Percentiles rank a stretch among this genome's conserved stretches.
These are phyloP conservation scores for Cokeromyces recurvatus DNA, from an alignment of 371 early-diverging fungal genomes.

Conservation along the genomic window DNA sequence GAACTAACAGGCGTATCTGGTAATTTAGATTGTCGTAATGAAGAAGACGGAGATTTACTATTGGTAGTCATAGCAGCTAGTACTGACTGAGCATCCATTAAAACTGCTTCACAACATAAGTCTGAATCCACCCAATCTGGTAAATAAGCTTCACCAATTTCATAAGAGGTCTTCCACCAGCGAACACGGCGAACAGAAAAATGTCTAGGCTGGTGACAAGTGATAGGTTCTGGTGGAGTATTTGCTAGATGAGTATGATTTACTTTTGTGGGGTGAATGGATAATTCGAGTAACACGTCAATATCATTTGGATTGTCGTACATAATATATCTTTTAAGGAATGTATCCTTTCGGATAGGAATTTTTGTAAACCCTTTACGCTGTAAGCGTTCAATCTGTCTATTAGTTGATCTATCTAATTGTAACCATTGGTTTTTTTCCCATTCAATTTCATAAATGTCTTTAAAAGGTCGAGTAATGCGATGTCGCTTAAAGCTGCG, in stretches of 20 bases:
- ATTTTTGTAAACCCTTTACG: conserved; percentile 11
- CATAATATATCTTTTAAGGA: conserved; percentile 7
- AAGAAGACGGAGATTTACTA: conserved; percentile 5
- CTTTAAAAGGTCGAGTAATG: conserved; percentile 3
- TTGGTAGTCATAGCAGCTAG: conserved; percentile 7
- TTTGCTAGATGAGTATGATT: background rate
- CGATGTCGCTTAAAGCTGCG: conserved; percentile 7
- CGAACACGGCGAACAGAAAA: conserved; percentile 10
- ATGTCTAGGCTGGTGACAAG: conserved; percentile 8
- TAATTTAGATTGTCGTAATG: background rate
- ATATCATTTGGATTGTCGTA: conserved; percentile 8
- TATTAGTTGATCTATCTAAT: conserved; percentile 5
- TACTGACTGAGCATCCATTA: conserved; percentile 8
- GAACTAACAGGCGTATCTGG: conserved; percentile 5
- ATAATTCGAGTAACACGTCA: conserved; percentile 11
- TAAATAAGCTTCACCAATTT: conserved; percentile 23
- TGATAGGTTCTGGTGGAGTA: background rate
- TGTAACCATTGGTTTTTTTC: conserved; percentile 20
- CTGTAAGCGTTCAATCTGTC: conserved; percentile 11
- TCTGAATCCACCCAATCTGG: conserved; percentile 16
- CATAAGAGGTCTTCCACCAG: conserved; percentile 20
- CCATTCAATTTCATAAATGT: conserved; percentile 19
- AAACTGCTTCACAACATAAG: conserved; percentile 4
- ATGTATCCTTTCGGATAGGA: conserved; percentile 8
- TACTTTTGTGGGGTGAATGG: background rate